Percentiles rank a stretch among this genome's conserved stretches.
These are phyloP conservation scores for Colletotrichum sp. DNA, from an alignment of 2,329 filamentous ascomycete species.

Conservation along the genomic window DNA sequence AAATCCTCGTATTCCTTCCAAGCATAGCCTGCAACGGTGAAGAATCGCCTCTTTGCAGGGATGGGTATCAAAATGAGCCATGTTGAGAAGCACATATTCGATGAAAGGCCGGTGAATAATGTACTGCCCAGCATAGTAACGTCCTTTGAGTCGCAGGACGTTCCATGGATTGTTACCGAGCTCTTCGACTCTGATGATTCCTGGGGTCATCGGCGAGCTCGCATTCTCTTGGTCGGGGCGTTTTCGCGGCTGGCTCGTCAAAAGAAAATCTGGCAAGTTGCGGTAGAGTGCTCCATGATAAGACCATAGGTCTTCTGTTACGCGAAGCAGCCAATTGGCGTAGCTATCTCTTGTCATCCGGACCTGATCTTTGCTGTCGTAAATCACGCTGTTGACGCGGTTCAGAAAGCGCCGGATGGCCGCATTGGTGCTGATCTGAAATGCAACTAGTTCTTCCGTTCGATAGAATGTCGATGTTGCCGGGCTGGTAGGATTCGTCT, in stretches of 20 bases:
- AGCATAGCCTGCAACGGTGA: slow-evolving; percentile 25
- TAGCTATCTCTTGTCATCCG: slow-evolving; percentile 25
- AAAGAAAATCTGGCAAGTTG: slow-evolving; percentile 28
- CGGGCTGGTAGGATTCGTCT: background rate
- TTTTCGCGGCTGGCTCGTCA: slow-evolving; percentile 17
- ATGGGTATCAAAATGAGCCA: slow-evolving; percentile 26
- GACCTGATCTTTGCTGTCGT: slow-evolving; percentile 30
- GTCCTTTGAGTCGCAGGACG: slow-evolving; percentile 28
- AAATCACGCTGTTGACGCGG: slow-evolving; percentile 32
- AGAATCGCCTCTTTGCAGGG: slow-evolving; percentile 26
- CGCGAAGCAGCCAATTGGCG: slow-evolving; percentile 28
- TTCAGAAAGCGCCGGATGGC: slow-evolving; percentile 33
- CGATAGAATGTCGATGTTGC: background rate
- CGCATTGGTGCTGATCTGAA: slow-evolving; percentile 34
- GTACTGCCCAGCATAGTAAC: slow-evolving; percentile 33
- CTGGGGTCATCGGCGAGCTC: background rate
- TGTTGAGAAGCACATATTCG: slow-evolving; percentile 31
- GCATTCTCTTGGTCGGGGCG: background rate
- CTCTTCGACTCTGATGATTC: slow-evolving; percentile 15
- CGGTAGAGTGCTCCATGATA: slow-evolving; percentile 30
- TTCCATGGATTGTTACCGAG: slow-evolving; percentile 34
- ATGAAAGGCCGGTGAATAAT: slow-evolving; percentile 35
- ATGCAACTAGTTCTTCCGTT: slow-evolving; percentile 30
- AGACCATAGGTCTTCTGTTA: slow-evolving; percentile 29
- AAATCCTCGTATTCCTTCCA: slow-evolving; percentile 29